phyloP scores from a whole-genome alignment of 108 stramenopile species.

The Cyclotella atomus region DNA sequence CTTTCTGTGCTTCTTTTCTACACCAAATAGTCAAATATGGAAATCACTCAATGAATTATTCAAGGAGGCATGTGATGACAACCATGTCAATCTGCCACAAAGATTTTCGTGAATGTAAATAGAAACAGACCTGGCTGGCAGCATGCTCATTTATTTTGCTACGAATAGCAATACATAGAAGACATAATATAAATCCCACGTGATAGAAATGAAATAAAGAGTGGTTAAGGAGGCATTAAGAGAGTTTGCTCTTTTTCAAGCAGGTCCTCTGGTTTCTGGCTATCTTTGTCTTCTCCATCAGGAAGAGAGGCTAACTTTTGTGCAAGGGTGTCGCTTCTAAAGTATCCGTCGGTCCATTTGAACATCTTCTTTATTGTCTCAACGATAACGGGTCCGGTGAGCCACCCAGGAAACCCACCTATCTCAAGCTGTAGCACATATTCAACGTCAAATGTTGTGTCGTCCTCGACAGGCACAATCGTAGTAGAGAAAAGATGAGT shows the following conservation, averaged over 20 bases:
- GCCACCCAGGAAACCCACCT: slow-evolving; percentile 49
- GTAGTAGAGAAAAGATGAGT: slow-evolving; percentile 48
- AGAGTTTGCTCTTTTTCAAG: slow-evolving; percentile 30
- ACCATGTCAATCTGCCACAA: slow-evolving; percentile 15
- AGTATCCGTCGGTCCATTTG: slow-evolving; percentile 46
- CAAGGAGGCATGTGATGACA: slow-evolving; percentile 30
- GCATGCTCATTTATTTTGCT: background rate
- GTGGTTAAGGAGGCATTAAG: slow-evolving; percentile 34
- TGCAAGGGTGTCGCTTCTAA: slow-evolving; percentile 37
- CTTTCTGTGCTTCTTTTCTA: slow-evolving; percentile 11
- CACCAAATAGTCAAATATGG: slow-evolving; percentile 32
- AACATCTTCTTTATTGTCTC: slow-evolving; percentile 55
- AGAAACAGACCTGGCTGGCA: background rate
- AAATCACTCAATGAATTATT: slow-evolving; percentile 28
- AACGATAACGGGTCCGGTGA: slow-evolving; percentile 47
- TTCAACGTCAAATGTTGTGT: slow-evolving; percentile 53
- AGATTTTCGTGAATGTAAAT: slow-evolving; percentile 5
- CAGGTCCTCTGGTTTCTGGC: background rate
- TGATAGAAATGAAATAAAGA: background rate
- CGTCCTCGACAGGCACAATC: slow-evolving; percentile 38
- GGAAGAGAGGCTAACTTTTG: slow-evolving; percentile 22
- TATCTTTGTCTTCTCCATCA: slow-evolving; percentile 20
- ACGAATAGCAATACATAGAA: background rate
- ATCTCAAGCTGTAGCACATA: slow-evolving; percentile 54
- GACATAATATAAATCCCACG: too few relatives aligned